phyloP scores from a whole-genome alignment of 768 basidiomycete species.

The Suillus bovinus region DNA sequence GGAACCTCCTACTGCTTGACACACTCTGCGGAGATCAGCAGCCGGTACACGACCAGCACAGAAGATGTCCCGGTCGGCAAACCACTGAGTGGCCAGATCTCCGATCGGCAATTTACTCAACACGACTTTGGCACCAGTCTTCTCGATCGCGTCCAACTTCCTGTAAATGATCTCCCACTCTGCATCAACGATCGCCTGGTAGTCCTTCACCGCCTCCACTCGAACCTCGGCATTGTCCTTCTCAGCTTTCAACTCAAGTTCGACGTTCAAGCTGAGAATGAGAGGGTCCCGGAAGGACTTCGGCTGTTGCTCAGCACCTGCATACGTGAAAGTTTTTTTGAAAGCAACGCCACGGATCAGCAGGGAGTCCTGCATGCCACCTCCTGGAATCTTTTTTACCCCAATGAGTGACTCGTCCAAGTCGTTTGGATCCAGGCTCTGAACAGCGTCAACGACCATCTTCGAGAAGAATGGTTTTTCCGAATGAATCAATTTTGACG shows the following conservation, averaged over 20 bases:
- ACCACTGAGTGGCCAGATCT: slow-evolving; percentile 98
- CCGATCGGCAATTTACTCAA: slow-evolving; percentile 98
- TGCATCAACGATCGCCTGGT: slow-evolving; percentile 98
- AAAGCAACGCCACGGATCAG: slow-evolving; percentile 91
- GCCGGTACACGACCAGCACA: slow-evolving; percentile 95
- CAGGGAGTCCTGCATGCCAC: slow-evolving; percentile 95
- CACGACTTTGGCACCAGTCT: slow-evolving; percentile 96
- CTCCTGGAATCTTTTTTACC: slow-evolving; percentile 96
- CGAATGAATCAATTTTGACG: slow-evolving; percentile 97
- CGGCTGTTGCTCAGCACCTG: slow-evolving; percentile 98
- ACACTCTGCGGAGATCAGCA: slow-evolving; percentile 89
- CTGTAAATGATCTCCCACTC: slow-evolving; percentile 99
- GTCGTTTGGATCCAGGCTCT: slow-evolving; percentile 88
- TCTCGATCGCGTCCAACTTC: slow-evolving; percentile 93
- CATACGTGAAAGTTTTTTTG: slow-evolving; percentile 99
- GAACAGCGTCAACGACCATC: slow-evolving; percentile 98
- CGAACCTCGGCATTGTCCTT: slow-evolving; percentile 99
- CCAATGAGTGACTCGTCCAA: slow-evolving; percentile 96
- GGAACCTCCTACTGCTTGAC: slow-evolving; percentile 93
- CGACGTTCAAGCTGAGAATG: slow-evolving; percentile 93
- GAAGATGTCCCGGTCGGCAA: slow-evolving; percentile 98
- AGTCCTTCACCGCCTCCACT: slow-evolving; percentile 95
- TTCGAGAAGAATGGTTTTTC: slow-evolving; percentile 99
- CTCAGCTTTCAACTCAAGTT: slow-evolving; percentile 97
- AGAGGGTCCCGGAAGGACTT: slow-evolving; percentile 89